Evolutionary conservation across 495 filamentous ascomycete genomes (phyloP).

Genomic region (Cetradonia linearis): DNA sequence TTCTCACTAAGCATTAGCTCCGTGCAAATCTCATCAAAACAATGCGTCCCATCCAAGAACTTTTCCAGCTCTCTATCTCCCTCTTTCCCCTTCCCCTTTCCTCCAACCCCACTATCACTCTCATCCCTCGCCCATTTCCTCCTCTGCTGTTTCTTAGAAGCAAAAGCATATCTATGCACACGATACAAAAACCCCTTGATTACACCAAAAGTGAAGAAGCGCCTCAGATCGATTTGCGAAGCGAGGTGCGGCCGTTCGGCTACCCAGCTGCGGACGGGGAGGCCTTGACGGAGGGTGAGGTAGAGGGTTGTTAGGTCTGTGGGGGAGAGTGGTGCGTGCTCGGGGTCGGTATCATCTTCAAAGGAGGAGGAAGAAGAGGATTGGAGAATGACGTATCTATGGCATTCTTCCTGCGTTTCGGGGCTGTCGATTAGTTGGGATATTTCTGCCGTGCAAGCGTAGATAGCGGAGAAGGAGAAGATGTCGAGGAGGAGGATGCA

Average conservation of each 20-base stretch:
- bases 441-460: conserved; percentile 71
- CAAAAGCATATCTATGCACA: conserved; percentile 80
- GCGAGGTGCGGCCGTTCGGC: conserved; percentile 57
- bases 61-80: conserved; percentile 39
- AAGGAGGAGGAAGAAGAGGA: neutral
- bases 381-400: conserved; percentile 55
- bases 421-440: conserved; percentile 57
- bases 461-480: conserved; percentile 86
- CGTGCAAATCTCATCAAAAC: conserved; percentile 84
- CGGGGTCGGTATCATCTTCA: conserved; percentile 22
- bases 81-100: neutral
- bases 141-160: conserved; percentile 29
- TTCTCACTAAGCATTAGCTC: conserved; percentile 54
- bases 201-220: conserved; percentile 89
- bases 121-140: conserved; percentile 10
- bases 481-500: conserved; percentile 80
- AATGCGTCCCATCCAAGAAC: conserved; percentile 73
- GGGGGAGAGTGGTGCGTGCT: conserved; percentile 10
- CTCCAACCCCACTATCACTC: neutral
- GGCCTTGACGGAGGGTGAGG: conserved; percentile 63
- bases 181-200: conserved; percentile 94
- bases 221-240: conserved; percentile 67
- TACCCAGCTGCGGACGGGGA: conserved; percentile 74
- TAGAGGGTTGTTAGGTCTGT: conserved; percentile 52
- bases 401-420: conserved; percentile 74